phyloP scores from a whole-genome alignment of 768 basidiomycete species.

The Kondoa subrosea region DNA sequence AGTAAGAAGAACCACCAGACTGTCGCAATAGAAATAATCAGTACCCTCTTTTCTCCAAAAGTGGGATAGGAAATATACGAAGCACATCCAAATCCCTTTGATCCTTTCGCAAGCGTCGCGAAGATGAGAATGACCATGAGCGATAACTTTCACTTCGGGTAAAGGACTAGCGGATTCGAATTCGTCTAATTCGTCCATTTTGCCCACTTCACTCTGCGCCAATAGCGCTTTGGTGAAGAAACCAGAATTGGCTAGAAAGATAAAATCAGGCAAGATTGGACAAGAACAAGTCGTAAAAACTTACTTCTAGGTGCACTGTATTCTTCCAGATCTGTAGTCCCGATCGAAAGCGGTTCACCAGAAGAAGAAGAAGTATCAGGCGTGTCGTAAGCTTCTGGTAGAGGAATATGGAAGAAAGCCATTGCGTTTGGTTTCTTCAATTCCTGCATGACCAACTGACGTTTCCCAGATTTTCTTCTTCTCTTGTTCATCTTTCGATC shows the following conservation, averaged over 20 bases:
- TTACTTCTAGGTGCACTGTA: constrained; percentile 23
- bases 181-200: constrained; percentile 23
- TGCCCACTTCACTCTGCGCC: constrained; percentile 49
- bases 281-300: background rate
- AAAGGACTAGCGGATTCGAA: constrained; percentile 18
- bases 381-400: constrained; percentile 58
- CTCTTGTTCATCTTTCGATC: no score
- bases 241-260: constrained; percentile 41
- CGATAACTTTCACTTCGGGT: constrained; percentile 40
- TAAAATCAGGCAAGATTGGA: background rate
- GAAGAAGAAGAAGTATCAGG: constrained; percentile 50
- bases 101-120: constrained; percentile 37
- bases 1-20: constrained; percentile 27
- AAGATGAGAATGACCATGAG: constrained; percentile 73
- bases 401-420: constrained; percentile 94
- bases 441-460: constrained; percentile 25
- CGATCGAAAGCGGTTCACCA: constrained; percentile 51
- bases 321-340: constrained; percentile 32
- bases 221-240: constrained; percentile 73
- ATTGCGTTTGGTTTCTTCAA: constrained; percentile 87
- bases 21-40: background rate
- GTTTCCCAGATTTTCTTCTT: no score
- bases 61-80: constrained; percentile 32
- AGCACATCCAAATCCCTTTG: constrained; percentile 78
- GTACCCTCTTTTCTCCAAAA: constrained; percentile 38